These are phyloP conservation scores for Ophiocordyceps camponoti-saundersi DNA, from an alignment of 2,329 filamentous ascomycete genomes.

Conservation along the genomic window DNA sequence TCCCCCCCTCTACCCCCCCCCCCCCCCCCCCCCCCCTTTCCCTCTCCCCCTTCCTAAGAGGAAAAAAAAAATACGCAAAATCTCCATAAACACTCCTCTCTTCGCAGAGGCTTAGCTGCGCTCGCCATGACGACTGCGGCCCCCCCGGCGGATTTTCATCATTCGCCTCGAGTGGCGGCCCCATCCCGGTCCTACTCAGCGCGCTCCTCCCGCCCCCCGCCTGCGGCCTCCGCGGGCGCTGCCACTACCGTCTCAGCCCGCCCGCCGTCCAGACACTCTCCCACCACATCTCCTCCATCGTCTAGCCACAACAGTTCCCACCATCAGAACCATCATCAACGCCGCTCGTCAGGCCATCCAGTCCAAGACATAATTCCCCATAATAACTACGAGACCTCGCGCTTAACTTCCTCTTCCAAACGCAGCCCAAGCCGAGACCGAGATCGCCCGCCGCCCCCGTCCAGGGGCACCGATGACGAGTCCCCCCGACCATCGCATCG, in stretches of 20 bases:
- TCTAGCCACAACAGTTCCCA: conserved; percentile 7
- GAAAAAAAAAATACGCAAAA: no score
- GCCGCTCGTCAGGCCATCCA: conserved; percentile 23
- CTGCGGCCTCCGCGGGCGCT: conserved; percentile 6
- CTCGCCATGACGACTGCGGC: conserved; percentile 13
- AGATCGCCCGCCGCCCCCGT: conserved; percentile 15
- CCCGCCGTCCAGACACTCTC: conserved; percentile 5
- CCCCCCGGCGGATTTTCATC: conserved; percentile 7
- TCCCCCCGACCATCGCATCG: conserved; percentile 25
- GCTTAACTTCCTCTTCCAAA: conserved; percentile 42
- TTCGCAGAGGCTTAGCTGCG: not conserved
- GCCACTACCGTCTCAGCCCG: conserved; percentile 3
- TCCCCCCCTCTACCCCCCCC: not conserved
- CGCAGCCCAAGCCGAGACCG: conserved; percentile 36
- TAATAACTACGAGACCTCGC: conserved; percentile 58
- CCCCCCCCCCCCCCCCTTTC: not conserved
- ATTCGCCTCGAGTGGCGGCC: conserved; percentile 10
- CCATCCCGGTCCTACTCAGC: conserved; percentile 18
- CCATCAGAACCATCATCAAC: conserved; percentile 14
- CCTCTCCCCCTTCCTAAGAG: not conserved
- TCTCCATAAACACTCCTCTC: not conserved
- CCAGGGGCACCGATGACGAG: conserved; percentile 41
- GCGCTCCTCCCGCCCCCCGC: conserved; percentile 14
- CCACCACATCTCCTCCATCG: conserved; percentile 2
- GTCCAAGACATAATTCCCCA: conserved; percentile 30